Evolutionary conservation across 495 filamentous ascomycete species (phyloP).

Genomic region (Aspergillus incahuasiensis): DNA sequence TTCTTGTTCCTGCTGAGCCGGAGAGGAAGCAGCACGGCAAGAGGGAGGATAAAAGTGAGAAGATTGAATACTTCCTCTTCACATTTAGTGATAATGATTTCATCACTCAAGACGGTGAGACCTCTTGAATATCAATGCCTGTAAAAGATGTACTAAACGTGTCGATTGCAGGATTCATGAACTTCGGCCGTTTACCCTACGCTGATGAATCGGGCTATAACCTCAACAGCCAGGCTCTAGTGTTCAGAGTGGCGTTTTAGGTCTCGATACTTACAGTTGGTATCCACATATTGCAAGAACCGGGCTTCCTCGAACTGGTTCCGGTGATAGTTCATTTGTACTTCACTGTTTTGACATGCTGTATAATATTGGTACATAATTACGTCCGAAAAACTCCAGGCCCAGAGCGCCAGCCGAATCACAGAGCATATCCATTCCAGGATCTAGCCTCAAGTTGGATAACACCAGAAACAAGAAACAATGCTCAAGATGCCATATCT

Average conservation of each 20-base stretch:
- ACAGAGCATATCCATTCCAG: neutral
- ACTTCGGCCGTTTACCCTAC: slow-evolving; percentile 58
- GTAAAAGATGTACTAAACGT: too few relatives aligned
- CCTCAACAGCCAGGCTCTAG: slow-evolving; percentile 65
- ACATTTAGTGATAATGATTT: slow-evolving; percentile 75
- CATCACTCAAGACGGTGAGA: slow-evolving; percentile 69
- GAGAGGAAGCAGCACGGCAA: slow-evolving; percentile 17
- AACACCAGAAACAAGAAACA: neutral
- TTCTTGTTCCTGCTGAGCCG: slow-evolving; percentile 57
- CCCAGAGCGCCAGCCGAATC: neutral
- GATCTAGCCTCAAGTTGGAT: neutral
- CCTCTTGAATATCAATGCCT: too few relatives aligned
- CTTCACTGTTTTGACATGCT: neutral
- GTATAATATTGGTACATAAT: neutral
- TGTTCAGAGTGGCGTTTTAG: slow-evolving; percentile 62
- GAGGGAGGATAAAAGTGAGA: too few relatives aligned
- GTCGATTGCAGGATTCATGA: slow-evolving; percentile 47
- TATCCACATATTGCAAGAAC: too few relatives aligned
- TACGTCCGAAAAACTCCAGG: neutral
- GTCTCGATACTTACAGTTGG: neutral
- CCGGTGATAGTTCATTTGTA: neutral
- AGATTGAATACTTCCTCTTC: slow-evolving; percentile 69
- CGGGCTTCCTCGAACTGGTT: neutral
- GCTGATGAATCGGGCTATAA: slow-evolving; percentile 58
- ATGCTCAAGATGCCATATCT: too few relatives aligned